A percentile compares a stretch with the other conserved stretches of the same genome.
These are phyloP conservation scores for Talaromyces islandicus DNA, from an alignment of 2,329 filamentous ascomycete genomes.

Conservation along the genomic window DNA sequence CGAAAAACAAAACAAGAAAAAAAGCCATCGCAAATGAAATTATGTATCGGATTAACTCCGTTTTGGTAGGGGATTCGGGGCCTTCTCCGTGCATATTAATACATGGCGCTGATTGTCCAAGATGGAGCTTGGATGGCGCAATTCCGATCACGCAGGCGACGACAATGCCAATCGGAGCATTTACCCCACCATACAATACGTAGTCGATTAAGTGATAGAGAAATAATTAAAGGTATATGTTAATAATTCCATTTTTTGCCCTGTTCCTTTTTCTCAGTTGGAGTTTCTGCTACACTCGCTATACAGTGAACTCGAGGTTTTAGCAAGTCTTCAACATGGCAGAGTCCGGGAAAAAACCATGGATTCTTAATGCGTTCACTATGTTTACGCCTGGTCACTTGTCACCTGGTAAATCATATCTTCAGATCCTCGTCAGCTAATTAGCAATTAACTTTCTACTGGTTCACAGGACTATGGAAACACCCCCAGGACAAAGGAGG, in stretches of 20 bases:
- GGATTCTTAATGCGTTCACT: constrained; percentile 40
- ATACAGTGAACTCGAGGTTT: too few species aligned
- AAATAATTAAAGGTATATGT: neutral
- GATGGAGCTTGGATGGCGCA: constrained; percentile 6
- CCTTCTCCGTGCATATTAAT: neutral
- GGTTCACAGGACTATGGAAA: constrained; percentile 4
- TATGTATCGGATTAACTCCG: neutral
- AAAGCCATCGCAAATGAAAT: too few species aligned
- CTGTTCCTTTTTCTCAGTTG: neutral
- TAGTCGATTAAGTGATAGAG: neutral
- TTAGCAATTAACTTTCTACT: neutral
- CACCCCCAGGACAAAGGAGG: constrained; percentile 25
- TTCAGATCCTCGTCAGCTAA: neutral
- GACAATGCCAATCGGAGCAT: neutral
- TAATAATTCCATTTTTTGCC: neutral
- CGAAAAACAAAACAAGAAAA: too few species aligned
- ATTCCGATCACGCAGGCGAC: neutral
- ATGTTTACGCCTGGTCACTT: constrained; percentile 44
- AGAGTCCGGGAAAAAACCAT: neutral
- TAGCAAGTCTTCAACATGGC: constrained; percentile 2
- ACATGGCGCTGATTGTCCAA: neutral
- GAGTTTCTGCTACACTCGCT: neutral
- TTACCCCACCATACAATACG: neutral
- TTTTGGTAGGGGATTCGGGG: neutral
- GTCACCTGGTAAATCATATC: constrained; percentile 22